Evolutionary conservation across 306 rosid genomes (phyloP).

Genomic region (Inga leiocalycina): DNA sequence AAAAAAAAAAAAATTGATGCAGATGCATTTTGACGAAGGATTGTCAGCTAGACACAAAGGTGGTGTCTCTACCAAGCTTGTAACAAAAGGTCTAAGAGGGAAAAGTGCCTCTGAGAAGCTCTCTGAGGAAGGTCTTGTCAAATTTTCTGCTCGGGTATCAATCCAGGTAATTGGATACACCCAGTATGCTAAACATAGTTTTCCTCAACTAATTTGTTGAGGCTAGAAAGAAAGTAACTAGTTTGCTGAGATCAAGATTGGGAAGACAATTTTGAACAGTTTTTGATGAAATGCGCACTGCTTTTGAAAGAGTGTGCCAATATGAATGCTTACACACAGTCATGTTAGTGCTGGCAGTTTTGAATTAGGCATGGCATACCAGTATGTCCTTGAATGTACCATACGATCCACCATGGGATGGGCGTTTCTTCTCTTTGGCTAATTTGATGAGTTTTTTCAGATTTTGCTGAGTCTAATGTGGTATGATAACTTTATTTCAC

Average conservation of each 20-base stretch:
- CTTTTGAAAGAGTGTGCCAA: conserved; percentile 26
- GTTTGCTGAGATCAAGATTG: conserved; percentile 9
- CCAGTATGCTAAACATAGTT: conserved; percentile 16
- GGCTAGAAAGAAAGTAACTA: background rate
- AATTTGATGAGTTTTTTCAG: background rate
- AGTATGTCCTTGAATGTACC: background rate
- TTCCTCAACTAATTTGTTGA: conserved; percentile 8
- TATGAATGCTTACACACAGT: conserved; percentile 6
- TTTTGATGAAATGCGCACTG: conserved; percentile 2
- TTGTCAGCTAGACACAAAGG: conserved; percentile 87
- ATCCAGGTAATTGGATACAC: conserved; percentile 73
- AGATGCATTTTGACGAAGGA: conserved; percentile 98
- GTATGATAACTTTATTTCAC: background rate
- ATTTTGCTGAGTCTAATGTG: conserved; percentile 22
- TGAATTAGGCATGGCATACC: conserved; percentile 2
- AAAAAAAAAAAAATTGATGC: conserved; percentile 15
- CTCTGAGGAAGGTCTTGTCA: conserved; percentile 93
- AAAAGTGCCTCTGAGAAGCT: conserved; percentile 84
- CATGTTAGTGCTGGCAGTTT: conserved; percentile 18
- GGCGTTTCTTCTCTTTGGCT: conserved; percentile 15
- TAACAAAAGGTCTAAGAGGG: conserved; percentile 77
- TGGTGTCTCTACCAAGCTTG: conserved; percentile 82
- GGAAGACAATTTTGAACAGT: conserved; percentile 1
- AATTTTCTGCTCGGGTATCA: conserved; percentile 84
- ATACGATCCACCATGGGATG: conserved; percentile 1